phyloP scores from a whole-genome alignment of 805 yeast species.

The Lachancea lanzarotensis region DNA sequence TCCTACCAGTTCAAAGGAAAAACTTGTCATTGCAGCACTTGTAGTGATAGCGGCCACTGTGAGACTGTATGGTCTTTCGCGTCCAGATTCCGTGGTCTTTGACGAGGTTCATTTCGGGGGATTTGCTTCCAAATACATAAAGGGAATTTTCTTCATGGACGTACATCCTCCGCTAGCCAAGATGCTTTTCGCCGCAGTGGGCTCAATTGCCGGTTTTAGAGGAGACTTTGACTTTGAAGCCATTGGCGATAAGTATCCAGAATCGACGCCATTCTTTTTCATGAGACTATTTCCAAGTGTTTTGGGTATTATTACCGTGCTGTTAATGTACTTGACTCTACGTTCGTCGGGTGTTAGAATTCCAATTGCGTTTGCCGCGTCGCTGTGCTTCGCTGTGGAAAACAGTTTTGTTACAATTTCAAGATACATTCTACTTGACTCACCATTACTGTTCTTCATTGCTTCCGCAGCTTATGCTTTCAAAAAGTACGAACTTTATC shows the following conservation, averaged over 20 bases:
- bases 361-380: conserved; percentile 50
- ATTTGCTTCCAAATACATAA: conserved; percentile 78
- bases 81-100: conserved; percentile 79
- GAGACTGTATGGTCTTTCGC: conserved; percentile 53
- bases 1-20: conserved; percentile 35
- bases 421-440: conserved; percentile 66
- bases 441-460: conserved; percentile 71
- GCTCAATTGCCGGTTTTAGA: conserved; percentile 57
- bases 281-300: conserved; percentile 69
- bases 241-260: conserved; percentile 61
- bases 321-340: conserved; percentile 60
- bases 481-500: conserved; percentile 58
- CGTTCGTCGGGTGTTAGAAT: conserved; percentile 68
- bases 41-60: conserved; percentile 47
- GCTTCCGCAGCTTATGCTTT: conserved; percentile 61
- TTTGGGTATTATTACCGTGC: conserved; percentile 61
- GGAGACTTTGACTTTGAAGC: conserved; percentile 63
- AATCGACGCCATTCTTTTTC: conserved; percentile 49
- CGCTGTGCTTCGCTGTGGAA: conserved; percentile 54
- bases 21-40: conserved; percentile 37
- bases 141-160: conserved; percentile 61
- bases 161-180: conserved; percentile 78
- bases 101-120: conserved; percentile 97
- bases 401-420: conserved; percentile 65
- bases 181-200: conserved; percentile 69